phyloP scores from a whole-genome alignment of 306 rosid genomes.

The Cicer pinnatifidum region DNA sequence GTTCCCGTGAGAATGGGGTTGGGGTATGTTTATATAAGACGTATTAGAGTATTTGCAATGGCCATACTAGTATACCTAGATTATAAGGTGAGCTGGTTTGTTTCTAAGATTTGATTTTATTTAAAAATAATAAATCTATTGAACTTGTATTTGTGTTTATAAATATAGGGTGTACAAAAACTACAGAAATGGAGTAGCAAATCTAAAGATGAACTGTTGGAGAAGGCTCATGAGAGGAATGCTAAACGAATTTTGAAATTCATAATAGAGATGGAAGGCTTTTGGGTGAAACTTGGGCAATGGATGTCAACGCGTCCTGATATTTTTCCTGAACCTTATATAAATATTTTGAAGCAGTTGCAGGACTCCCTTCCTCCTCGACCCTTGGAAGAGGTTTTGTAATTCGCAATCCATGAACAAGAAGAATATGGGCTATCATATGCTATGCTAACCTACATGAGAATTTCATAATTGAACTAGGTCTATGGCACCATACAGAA shows the following conservation, averaged over 20 bases:
- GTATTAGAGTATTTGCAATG: constrained; percentile 53
- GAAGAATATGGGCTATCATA: constrained; percentile 34
- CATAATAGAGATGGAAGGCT: constrained; percentile 88
- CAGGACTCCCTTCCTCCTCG: constrained; percentile 99
- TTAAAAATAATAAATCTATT: constrained; percentile 21
- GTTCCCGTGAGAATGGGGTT: constrained; percentile 50
- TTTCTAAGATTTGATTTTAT: constrained; percentile 15
- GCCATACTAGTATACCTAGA: constrained; percentile 54
- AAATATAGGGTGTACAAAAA: constrained; percentile 82
- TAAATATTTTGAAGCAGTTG: constrained; percentile 75
- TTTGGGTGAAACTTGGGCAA: constrained; percentile 99
- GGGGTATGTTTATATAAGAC: constrained; percentile 53
- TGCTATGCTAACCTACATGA: not conserved
- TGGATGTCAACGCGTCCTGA: constrained; percentile 96
- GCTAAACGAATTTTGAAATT: constrained; percentile 79
- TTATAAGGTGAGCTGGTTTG: constrained; percentile 52
- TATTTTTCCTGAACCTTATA: constrained; percentile 90
- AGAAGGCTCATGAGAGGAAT: constrained; percentile 87
- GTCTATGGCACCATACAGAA: constrained; percentile 69
- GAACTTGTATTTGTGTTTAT: constrained; percentile 31
- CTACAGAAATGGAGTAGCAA: constrained; percentile 83
- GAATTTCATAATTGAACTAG: constrained; percentile 54
- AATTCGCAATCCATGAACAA: constrained; percentile 31
- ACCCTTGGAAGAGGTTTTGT: constrained; percentile 81
- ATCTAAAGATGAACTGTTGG: constrained; percentile 73